Evolutionary conservation across 805 yeast genomes (phyloP).

Genomic region (Candida patagonica): DNA sequence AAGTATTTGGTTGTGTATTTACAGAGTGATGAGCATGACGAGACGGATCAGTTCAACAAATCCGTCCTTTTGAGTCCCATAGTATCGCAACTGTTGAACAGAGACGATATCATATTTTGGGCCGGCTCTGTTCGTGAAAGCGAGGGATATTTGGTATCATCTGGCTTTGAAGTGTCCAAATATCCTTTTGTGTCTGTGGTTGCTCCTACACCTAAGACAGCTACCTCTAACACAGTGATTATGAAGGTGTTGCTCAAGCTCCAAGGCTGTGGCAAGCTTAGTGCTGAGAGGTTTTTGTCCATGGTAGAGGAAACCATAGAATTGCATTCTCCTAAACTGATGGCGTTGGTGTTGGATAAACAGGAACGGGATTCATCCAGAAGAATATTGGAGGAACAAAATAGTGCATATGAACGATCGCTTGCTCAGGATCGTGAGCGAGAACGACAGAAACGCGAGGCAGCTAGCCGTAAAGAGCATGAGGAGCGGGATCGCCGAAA

Average conservation of each 20-base stretch:
- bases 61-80: slow-evolving; percentile 40
- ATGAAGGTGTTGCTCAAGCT: slow-evolving; percentile 52
- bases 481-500: slow-evolving; percentile 13
- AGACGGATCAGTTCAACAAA: slow-evolving; percentile 42
- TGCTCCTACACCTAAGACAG: slow-evolving; percentile 46
- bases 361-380: slow-evolving; percentile 47
- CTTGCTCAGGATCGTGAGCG: slow-evolving; percentile 57
- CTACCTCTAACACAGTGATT: slow-evolving; percentile 35
- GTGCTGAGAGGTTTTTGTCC: slow-evolving; percentile 33
- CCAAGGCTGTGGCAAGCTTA: slow-evolving; percentile 41
- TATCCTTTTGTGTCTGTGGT: slow-evolving; percentile 79
- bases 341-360: slow-evolving; percentile 51
- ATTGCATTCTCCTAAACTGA: slow-evolving; percentile 49
- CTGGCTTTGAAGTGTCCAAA: slow-evolving; percentile 57
- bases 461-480: slow-evolving; percentile 16
- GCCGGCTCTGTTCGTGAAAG: slow-evolving; percentile 77
- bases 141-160: slow-evolving; percentile 78
- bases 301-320: slow-evolving; percentile 39
- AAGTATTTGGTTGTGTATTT: slow-evolving; percentile 67
- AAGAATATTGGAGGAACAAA: slow-evolving; percentile 63
- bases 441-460: slow-evolving; percentile 19
- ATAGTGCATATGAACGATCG: slow-evolving; percentile 64
- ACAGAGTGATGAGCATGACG: slow-evolving; percentile 64
- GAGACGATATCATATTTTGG: slow-evolving; percentile 62
- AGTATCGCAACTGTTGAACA: slow-evolving; percentile 39